Evolutionary conservation across 1,139 yeast genomes (phyloP), one percentile per base, ranked within the genome.

Genomic region (Lodderomyces elongisporus): DNA sequence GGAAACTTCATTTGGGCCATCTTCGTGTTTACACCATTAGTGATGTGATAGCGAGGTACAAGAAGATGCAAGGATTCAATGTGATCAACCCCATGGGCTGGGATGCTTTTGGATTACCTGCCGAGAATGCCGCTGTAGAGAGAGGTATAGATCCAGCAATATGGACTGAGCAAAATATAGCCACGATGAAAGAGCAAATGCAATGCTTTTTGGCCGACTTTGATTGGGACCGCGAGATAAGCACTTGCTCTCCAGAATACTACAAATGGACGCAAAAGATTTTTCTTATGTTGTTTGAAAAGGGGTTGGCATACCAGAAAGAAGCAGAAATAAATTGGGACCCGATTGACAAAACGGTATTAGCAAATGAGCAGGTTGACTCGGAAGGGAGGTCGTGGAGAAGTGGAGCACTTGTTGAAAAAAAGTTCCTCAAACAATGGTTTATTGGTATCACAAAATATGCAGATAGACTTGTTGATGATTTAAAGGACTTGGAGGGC

Each of bases 81-180:
- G 96, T 89, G 13, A 69, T 89, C 4, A 95, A 91, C 53, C 96
- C 98, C 0, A 89, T 91, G 95, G 98, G 98, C 0, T 91, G 97
- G 96, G 98, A 91, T 64, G 95, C 97, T 0, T 91, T 91, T 66
- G 98, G 98, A 0, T 66, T 91, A 26, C 98, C 98, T 0, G 98
- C 98, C 0, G 98, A 91, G 53, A 91, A 91, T 57, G 98, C 98
- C 0, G 98, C 98, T 0, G 79, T 85, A 20, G 96, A 89, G 52
- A 63, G 95, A 42, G 79, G 79, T 1, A 70, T 85, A 12, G 78
- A 77, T 43, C 96, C 98, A 0, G 74, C 77, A 0, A 69, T 60
- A 0, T 91, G 98, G 98, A 91, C 98, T 0, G 66, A 64, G 29
- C 49, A 66, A 7, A 91, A 91, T 52, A 88, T 91, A 16, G 60